A percentile compares a stretch with the other conserved stretches of the same genome.
Conservation (phyloP, 768 basidiomycete species). For the Lactarius psammicola region DNA sequence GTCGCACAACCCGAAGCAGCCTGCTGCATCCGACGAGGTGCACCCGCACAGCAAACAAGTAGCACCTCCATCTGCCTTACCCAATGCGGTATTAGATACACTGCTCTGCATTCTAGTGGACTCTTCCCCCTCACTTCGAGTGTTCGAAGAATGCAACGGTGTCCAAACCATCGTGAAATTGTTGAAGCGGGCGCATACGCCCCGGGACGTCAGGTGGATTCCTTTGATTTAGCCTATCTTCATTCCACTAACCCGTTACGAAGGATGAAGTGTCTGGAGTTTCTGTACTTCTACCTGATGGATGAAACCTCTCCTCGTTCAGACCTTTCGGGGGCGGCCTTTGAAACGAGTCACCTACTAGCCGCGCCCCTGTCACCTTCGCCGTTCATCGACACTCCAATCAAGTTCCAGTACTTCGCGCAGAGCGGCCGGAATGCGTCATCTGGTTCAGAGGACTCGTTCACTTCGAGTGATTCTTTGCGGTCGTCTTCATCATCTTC, state of each 20-base stretch:
- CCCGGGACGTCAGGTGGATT: conserved; percentile 81
- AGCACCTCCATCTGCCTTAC: conserved; percentile 21
- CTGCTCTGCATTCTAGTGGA: conserved; percentile 89
- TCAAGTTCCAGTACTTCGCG: conserved; percentile 20
- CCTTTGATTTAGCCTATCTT: neutral
- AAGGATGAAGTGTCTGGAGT: conserved; percentile 96
- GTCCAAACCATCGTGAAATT: conserved; percentile 83
- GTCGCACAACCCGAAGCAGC: conserved; percentile 23
- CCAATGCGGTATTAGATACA: conserved; percentile 74
- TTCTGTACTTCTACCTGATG: conserved; percentile 90
- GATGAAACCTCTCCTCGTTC: conserved; percentile 58
- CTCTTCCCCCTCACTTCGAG: conserved; percentile 66
- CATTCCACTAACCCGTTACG: neutral
- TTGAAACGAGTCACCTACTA: conserved; percentile 41
- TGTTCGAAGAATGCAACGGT: conserved; percentile 75
- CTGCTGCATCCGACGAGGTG: conserved; percentile 34
- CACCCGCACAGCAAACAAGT: conserved; percentile 19
- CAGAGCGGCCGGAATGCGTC: conserved; percentile 27
- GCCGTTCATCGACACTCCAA: conserved; percentile 31
- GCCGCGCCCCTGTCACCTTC: conserved; percentile 37
- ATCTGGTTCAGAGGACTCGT: conserved; percentile 30
- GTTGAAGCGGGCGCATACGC: conserved; percentile 80
- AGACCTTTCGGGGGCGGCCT: conserved; percentile 25
- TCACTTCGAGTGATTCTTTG: conserved; percentile 22
- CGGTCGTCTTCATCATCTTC: conserved; percentile 26